These are phyloP conservation scores for Mycena capillaripes DNA, from an alignment of 768 basidiomycete genomes.

Conservation along the genomic window DNA sequence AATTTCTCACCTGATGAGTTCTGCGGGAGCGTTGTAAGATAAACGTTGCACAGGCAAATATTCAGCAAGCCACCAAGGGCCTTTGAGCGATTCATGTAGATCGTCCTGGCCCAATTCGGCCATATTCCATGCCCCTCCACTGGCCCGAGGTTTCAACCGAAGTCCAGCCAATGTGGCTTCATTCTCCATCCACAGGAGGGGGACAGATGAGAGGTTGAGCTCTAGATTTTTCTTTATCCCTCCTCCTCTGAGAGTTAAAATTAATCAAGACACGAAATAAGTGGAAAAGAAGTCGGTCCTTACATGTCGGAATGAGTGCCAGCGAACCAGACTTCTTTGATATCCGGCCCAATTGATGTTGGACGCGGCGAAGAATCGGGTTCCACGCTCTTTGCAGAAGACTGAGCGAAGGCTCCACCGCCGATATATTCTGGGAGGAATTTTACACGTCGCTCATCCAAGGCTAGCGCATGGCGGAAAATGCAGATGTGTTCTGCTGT, in stretches of 20 bases:
- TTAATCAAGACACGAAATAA: background rate
- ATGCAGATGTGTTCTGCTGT: conserved; percentile 11
- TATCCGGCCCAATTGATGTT: background rate
- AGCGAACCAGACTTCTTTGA: conserved; percentile 23
- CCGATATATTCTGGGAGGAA: conserved; percentile 14
- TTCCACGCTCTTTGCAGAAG: too few species aligned
- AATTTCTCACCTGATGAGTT: background rate
- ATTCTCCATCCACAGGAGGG: conserved; percentile 33
- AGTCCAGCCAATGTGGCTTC: conserved; percentile 27
- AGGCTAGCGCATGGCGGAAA: conserved; percentile 21
- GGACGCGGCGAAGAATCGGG: too few species aligned
- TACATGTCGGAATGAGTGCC: conserved; percentile 22
- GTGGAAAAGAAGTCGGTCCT: background rate
- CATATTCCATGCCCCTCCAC: conserved; percentile 16
- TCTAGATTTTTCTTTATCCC: conserved; percentile 18
- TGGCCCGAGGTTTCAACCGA: background rate
- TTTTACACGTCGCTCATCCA: conserved; percentile 16
- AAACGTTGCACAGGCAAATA: background rate
- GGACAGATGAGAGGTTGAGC: conserved; percentile 27
- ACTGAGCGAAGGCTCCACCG: background rate
- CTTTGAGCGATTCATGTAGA: background rate
- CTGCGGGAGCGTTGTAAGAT: background rate
- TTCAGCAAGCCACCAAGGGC: background rate
- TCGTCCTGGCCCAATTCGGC: background rate
- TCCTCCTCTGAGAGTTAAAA: conserved; percentile 7